Conservation (phyloP, 2,329 filamentous ascomycete species). For the Lachnellula hyalina region DNA sequence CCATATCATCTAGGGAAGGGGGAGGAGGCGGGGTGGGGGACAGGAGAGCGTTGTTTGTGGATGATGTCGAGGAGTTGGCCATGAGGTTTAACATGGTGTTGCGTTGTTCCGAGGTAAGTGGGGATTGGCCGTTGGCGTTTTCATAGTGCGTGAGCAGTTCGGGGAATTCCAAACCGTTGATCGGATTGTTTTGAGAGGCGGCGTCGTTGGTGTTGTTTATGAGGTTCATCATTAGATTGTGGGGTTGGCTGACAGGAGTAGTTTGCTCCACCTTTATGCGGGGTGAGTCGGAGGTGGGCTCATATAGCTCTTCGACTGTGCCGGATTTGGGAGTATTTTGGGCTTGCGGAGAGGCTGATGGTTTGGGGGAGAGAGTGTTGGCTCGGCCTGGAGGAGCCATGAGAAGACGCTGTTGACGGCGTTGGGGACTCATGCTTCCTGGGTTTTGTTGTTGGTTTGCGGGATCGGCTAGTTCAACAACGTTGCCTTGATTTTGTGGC, state of each 20-base stretch:
- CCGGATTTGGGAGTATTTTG: slow-evolving; percentile 38
- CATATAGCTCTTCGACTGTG: slow-evolving; percentile 56
- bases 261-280: slow-evolving; percentile 50
- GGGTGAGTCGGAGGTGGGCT: slow-evolving; percentile 43
- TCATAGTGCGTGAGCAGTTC: slow-evolving; percentile 40
- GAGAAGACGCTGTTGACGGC: slow-evolving; percentile 29
- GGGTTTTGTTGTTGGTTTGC: slow-evolving; percentile 24
- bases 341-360: slow-evolving; percentile 19
- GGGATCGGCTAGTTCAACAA: slow-evolving; percentile 58
- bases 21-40: slow-evolving; percentile 35
- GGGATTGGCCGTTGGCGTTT: slow-evolving; percentile 45
- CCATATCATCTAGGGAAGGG: slow-evolving; percentile 55
- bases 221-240: slow-evolving; percentile 61
- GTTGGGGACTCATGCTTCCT: slow-evolving; percentile 25
- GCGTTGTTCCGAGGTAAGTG: slow-evolving; percentile 53
- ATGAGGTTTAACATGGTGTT: slow-evolving; percentile 56
- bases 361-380: slow-evolving; percentile 24
- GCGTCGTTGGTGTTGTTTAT: slow-evolving; percentile 57
- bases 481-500: slow-evolving; percentile 45
- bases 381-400: slow-evolving; percentile 28
- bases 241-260: slow-evolving; percentile 36
- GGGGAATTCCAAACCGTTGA: slow-evolving; percentile 41
- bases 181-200: slow-evolving; percentile 37
- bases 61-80: slow-evolving; percentile 35
- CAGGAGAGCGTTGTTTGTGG: slow-evolving; percentile 29